Evolutionary conservation across 1,284 basidiomycete genomes (phyloP).

Genomic region (Apiotrichum laibachii): DNA sequence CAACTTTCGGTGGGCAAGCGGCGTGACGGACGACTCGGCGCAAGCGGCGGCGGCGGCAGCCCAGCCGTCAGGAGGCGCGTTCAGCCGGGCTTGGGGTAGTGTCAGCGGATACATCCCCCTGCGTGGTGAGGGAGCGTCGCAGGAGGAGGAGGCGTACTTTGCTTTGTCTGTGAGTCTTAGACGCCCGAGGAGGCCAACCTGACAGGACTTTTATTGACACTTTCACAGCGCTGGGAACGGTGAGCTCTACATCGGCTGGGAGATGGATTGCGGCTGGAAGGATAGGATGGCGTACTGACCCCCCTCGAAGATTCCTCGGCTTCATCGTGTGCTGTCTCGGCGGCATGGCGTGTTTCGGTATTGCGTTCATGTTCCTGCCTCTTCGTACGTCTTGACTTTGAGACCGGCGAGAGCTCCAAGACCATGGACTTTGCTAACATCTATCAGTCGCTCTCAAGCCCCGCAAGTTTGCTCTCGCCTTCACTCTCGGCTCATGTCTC

Average conservation of each 20-base stretch:
- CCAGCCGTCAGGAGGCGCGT: slow-evolving; percentile 57
- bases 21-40: slow-evolving; percentile 68
- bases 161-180: slow-evolving; percentile 68
- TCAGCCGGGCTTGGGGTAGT: slow-evolving; percentile 56
- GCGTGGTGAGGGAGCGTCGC: slow-evolving; percentile 73
- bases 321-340: slow-evolving; percentile 88
- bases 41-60: slow-evolving; percentile 50
- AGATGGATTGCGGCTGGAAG: not conserved
- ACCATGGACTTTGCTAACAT: no score
- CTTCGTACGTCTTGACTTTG: slow-evolving; percentile 52
- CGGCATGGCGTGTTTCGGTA: slow-evolving; percentile 89
- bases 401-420: no score
- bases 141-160: slow-evolving; percentile 96
- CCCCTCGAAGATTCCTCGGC: slow-evolving; percentile 82
- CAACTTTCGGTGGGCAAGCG: slow-evolving; percentile 78
- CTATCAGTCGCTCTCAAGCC: slow-evolving; percentile 70
- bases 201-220: no score
- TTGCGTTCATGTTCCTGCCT: slow-evolving; percentile 88
- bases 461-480: slow-evolving; percentile 82
- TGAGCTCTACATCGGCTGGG: slow-evolving; percentile 9
- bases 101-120: slow-evolving; percentile 78
- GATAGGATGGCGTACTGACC: not conserved
- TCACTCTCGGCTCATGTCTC: slow-evolving; percentile 57
- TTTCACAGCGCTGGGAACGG: slow-evolving; percentile 46
- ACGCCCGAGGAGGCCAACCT: no score